A percentile compares a stretch with the other conserved stretches of the same genome.
Conservation (phyloP, 2,329 filamentous ascomycete genomes). For the Corniculantispora saksenae region DNA sequence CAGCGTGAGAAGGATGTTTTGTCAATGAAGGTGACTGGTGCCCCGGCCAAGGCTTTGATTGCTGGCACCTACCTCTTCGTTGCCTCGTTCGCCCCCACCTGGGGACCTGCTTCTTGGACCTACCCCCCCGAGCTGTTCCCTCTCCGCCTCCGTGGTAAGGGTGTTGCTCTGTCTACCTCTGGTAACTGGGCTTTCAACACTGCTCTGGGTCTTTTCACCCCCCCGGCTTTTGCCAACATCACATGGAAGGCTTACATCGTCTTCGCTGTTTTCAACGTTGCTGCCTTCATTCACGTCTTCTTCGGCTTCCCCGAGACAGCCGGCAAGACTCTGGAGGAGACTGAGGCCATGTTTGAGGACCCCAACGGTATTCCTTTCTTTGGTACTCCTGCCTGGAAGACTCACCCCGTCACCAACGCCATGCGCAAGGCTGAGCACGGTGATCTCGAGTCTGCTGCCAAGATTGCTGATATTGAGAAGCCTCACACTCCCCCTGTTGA, state of each 20-base stretch:
- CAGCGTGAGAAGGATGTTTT: conserved; percentile 46
- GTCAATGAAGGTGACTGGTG: conserved; percentile 49
- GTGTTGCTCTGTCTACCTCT: conserved; percentile 37
- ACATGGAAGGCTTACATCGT: conserved; percentile 54
- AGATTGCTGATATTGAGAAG: conserved; percentile 23
- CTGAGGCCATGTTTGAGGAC: conserved; percentile 49
- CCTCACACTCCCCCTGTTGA: conserved; percentile 18
- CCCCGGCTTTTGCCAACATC: conserved; percentile 40
- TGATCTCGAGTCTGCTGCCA: conserved; percentile 28
- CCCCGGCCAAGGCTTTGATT: conserved; percentile 62
- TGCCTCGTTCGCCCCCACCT: conserved; percentile 47
- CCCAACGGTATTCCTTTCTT: conserved; percentile 33
- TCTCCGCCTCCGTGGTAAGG: conserved; percentile 39
- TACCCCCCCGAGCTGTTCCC: conserved; percentile 45
- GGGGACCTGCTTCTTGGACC: conserved; percentile 51
- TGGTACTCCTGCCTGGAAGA: conserved; percentile 37
- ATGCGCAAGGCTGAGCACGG: conserved; percentile 28
- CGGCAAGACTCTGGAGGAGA: conserved; percentile 56
- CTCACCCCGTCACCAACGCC: conserved; percentile 26
- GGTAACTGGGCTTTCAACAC: conserved; percentile 45
- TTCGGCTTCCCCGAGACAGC: conserved; percentile 60
- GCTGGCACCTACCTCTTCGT: conserved; percentile 68
- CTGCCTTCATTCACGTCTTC: conserved; percentile 52
- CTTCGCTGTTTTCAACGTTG: conserved; percentile 53
- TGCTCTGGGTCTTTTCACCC: conserved; percentile 41